Base-by-base conservation (phyloP, 495 filamentous ascomycete species). In the Copromyces sp. region DNA sequence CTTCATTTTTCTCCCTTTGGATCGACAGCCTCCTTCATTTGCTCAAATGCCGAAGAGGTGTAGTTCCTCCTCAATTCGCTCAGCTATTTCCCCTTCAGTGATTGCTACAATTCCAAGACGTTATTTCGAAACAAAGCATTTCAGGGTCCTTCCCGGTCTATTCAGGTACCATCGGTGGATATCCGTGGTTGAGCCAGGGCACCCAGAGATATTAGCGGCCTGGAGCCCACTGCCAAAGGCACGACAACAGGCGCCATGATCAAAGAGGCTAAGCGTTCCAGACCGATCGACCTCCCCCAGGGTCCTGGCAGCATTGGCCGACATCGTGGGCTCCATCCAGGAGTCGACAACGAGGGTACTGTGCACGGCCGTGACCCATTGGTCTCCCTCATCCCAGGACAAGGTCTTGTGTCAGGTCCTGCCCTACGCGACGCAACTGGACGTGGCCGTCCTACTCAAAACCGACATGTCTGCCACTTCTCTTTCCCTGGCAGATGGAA, bases 341-440 rank as follows among this genome's bases (percentile, higher is more conserved):
- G 71, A 72, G 77, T 39, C 53, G 70, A 71, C 35, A 77, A 78
- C 72, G 78, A 74, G 72, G 78, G 76, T 75, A 72, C 71, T 69
- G 77, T 78, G 81, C 80, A 83, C 77, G 81, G 79, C 76, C 53
- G 14, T 35, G 53, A 65, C 53, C 78, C 80, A 75, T 76, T 74
- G 73, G 76, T 75, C 78, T 79, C 79, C 79, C 76, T 80, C 68
- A 78, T 76, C 74, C 75, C 75, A 53, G 74, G 77, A 79, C 83
- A 76, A 80, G 83, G 78, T 75, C 70, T 68, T 83, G 83, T 85
- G 78, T 84, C 83, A 84, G 82, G 80, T 78, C 75, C 75, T 76
- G 73, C 78, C 75, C 74, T 81, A 82, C 74, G 42, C 74, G 69
- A 77, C 71, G 70, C 77, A 74, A 78, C 69, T 70, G 72, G 71